phyloP scores from a whole-genome alignment of 2,329 filamentous ascomycete species.

The Talaromyces funiculosus region DNA sequence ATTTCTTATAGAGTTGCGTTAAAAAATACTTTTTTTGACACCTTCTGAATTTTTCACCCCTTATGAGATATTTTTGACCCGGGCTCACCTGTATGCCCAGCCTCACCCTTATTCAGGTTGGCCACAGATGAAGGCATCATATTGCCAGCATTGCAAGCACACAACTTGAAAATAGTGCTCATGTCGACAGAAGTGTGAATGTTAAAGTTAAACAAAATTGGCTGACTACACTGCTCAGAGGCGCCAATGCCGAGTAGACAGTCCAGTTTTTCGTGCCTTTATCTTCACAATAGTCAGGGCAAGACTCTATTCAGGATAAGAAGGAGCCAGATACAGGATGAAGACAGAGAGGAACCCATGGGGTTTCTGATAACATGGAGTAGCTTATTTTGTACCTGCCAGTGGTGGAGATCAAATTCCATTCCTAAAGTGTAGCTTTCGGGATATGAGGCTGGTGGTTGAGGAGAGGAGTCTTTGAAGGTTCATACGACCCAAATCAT shows the following conservation, averaged over 20 bases:
- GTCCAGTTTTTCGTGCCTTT: neutral
- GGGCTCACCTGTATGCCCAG: too few species aligned
- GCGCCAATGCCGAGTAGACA: constrained; percentile 1
- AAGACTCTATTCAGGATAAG: neutral
- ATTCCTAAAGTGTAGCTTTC: neutral
- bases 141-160: constrained; percentile 2
- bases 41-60: too few species aligned
- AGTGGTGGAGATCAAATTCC: neutral
- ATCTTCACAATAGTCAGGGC: neutral
- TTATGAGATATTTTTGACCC: too few species aligned
- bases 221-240: constrained; percentile 1
- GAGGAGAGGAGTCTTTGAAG: neutral
- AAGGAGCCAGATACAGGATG: neutral
- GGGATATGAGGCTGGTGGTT: neutral
- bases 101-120: neutral
- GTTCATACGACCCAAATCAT: neutral
- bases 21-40: too few species aligned
- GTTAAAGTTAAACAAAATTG: neutral
- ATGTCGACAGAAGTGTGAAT: neutral
- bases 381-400: neutral
- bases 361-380: neutral
- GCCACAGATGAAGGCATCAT: neutral
- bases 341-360: neutral
- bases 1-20: too few species aligned
- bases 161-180: neutral